Percentiles rank a stretch among this genome's conserved stretches.
Evolutionary conservation across 805 yeast species (phyloP).

Genomic region (Candida qinlingensis): DNA sequence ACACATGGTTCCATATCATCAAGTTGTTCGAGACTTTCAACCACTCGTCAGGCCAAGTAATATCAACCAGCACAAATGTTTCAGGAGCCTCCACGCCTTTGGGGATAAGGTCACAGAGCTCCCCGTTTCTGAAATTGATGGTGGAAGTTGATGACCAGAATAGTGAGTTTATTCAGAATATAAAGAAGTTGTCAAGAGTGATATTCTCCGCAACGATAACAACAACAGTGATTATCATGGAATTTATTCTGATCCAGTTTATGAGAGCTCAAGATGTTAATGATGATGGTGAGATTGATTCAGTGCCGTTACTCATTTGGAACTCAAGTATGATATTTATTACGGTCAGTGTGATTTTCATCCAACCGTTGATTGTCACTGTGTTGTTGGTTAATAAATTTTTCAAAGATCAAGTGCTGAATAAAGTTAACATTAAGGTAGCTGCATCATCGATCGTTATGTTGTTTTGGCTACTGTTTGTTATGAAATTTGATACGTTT

Average conservation of each 20-base stretch:
- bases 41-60: not conserved
- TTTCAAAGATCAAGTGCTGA: constrained; percentile 9
- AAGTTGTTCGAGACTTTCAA: constrained; percentile 18
- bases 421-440: constrained; percentile 8
- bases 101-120: constrained; percentile 5
- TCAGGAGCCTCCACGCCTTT: constrained; percentile 6
- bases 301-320: constrained; percentile 9
- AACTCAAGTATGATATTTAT: constrained; percentile 4
- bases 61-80: not conserved
- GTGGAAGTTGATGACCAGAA: constrained; percentile 3
- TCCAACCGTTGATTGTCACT: constrained; percentile 18
- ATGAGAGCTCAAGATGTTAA: constrained; percentile 5
- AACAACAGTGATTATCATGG: constrained; percentile 16
- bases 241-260: constrained; percentile 21
- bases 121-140: constrained; percentile 12
- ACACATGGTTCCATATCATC: constrained; percentile 19
- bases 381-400: constrained; percentile 18
- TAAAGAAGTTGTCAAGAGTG: constrained; percentile 13
- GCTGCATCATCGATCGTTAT: constrained; percentile 2
- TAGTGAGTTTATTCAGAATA: not conserved
- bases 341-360: constrained; percentile 12
- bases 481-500: constrained; percentile 15
- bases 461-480: constrained; percentile 16
- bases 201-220: constrained; percentile 18
- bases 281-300: constrained; percentile 4